phyloP scores from a whole-genome alignment of 192 early-diverging fungal species.

The Radiomyces spectabilis region DNA sequence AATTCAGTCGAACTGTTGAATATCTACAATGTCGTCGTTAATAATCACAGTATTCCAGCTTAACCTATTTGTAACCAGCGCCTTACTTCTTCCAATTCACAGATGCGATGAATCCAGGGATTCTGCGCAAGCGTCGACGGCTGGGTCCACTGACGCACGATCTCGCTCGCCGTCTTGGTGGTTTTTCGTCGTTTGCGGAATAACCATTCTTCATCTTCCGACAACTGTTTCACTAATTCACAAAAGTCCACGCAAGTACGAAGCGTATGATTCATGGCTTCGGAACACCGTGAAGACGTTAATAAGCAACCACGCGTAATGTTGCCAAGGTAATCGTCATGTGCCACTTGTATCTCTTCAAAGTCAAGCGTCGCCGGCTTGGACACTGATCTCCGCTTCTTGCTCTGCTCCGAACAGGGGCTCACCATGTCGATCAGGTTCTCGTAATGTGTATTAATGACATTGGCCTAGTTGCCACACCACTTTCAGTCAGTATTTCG shows the following conservation, averaged over 20 bases:
- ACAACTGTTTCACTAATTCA: conserved; percentile 9
- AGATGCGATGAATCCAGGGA: conserved; percentile 11
- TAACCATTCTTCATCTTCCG: conserved; percentile 13
- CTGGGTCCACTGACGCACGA: conserved; percentile 16
- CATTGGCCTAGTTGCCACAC: neutral
- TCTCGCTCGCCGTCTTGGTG: conserved; percentile 11
- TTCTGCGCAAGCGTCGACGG: neutral
- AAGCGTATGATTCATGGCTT: conserved; percentile 12
- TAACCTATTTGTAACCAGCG: neutral
- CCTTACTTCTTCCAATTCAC: conserved; percentile 21
- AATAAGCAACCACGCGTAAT: conserved; percentile 29
- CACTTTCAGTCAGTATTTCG: neutral
- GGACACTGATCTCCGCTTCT: neutral
- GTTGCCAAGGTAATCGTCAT: conserved; percentile 22
- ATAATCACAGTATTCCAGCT: neutral
- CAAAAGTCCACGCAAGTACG: conserved; percentile 20
- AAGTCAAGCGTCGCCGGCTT: conserved; percentile 21
- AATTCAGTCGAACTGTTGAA: conserved; percentile 17
- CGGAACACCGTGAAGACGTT: conserved; percentile 11
- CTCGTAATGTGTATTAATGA: conserved; percentile 10
- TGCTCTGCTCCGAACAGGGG: neutral
- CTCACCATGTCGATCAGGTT: neutral
- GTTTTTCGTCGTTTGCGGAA: neutral
- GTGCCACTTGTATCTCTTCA: conserved; percentile 32
- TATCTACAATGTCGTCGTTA: conserved; percentile 9